Evolutionary conservation across 805 yeast genomes (phyloP).

Genomic region (Candida schatavii): DNA sequence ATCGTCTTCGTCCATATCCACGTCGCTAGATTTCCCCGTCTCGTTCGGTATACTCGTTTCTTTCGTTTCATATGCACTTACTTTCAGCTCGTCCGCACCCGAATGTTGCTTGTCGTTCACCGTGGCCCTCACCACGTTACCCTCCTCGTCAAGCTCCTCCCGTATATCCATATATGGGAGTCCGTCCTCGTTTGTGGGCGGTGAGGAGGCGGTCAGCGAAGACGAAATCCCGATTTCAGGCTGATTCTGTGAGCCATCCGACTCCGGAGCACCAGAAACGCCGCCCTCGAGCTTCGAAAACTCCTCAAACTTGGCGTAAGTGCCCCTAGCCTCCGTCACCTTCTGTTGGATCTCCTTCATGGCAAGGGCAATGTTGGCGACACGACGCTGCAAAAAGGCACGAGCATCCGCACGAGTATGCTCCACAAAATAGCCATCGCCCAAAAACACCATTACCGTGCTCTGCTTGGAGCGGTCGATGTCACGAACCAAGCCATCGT

Average conservation of each 20-base stretch:
- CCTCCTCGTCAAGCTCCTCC: conserved; percentile 81
- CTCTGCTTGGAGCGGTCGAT: conserved; percentile 5
- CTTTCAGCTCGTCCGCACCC: background rate
- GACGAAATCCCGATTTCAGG: conserved; percentile 1
- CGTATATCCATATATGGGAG: conserved; percentile 77
- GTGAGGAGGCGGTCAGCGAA: too few species aligned
- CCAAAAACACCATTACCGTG: conserved; percentile 28
- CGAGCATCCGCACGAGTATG: conserved; percentile 26
- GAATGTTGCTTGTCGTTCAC: conserved; percentile 17
- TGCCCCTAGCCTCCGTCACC: conserved; percentile 36
- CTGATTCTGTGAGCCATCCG: conserved; percentile 8
- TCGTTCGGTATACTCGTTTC: background rate
- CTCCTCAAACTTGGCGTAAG: conserved; percentile 24
- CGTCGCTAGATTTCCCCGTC: background rate
- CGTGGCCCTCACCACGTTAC: conserved; percentile 48
- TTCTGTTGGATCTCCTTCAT: conserved; percentile 37
- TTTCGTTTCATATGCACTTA: background rate
- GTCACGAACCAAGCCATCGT: conserved; percentile 6
- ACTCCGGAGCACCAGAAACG: conserved; percentile 6
- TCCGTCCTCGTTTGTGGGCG: conserved; percentile 41
- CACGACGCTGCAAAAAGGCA: conserved; percentile 22
- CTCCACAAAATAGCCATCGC: conserved; percentile 41
- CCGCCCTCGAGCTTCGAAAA: conserved; percentile 9
- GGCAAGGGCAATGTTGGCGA: conserved; percentile 31
- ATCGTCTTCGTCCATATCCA: background rate